phyloP scores from a whole-genome alignment of 1,284 basidiomycete species.

The Sanghuangporus sanghuang region DNA sequence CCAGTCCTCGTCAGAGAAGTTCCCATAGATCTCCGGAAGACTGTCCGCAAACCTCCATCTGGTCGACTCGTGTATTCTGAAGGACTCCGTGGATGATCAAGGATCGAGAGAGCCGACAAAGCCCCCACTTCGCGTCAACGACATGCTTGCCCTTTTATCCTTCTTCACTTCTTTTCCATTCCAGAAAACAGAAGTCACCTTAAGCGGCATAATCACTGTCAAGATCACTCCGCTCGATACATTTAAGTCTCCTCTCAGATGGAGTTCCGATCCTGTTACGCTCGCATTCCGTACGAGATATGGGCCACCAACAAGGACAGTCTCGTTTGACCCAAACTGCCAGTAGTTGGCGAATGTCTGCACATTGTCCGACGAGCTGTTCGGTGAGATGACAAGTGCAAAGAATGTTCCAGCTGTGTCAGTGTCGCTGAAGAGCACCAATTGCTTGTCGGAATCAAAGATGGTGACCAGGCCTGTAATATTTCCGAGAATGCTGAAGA shows the following conservation, averaged over 20 bases:
- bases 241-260: constrained; percentile 44
- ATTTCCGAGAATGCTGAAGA: constrained; percentile 47
- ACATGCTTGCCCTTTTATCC: background rate
- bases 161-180: constrained; percentile 49
- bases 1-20: constrained; percentile 63
- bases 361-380: constrained; percentile 16
- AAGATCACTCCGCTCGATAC: constrained; percentile 32
- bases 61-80: constrained; percentile 26
- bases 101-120: background rate
- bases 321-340: constrained; percentile 44
- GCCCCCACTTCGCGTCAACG: constrained; percentile 24
- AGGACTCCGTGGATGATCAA: background rate
- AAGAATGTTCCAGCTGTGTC: constrained; percentile 55
- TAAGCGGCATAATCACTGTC: constrained; percentile 46
- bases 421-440: constrained; percentile 63
- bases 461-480: constrained; percentile 54
- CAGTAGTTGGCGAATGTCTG: constrained; percentile 35
- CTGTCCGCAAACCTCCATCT: constrained; percentile 67
- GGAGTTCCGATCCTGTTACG: constrained; percentile 33
- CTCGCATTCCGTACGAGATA: constrained; percentile 48
- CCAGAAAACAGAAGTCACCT: constrained; percentile 56
- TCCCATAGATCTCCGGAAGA: constrained; percentile 56
- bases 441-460: constrained; percentile 59
- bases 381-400: constrained; percentile 35
- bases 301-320: constrained; percentile 49